Evolutionary conservation across 2,329 filamentous ascomycete genomes (phyloP), one percentile per base, ranked within the genome.

Genomic region (Nothomitra cinnamomea): DNA sequence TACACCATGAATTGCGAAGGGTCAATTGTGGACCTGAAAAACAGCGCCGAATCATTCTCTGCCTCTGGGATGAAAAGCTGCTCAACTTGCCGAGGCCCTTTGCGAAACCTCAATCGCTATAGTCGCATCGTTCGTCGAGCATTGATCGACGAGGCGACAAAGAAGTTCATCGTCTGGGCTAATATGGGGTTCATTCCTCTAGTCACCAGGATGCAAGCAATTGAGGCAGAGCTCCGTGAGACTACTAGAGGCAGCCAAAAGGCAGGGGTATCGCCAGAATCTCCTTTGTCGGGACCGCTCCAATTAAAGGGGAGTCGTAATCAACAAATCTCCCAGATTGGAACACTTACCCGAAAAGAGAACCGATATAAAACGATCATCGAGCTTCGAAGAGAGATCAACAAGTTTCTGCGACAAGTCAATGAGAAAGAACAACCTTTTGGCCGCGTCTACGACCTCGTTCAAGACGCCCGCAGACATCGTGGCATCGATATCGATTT

Each of bases 101-200:
- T 85, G 13, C 69, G 76, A 21, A 72, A 73, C 55, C 68, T 84
- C 52, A 65, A 74, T 1, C 69, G 81, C 3, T 85, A 85, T 59
- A 76, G 78, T 13, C 72, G 80, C 12, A 73, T 84, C 2, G 70
- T 83, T 25, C 72, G 77, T 35, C 71, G 76, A 3, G 77, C 75
- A 0, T 66, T 79, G 6, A 68, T 85, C 0, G 79, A 85, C 53
- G 76, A 83, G 61, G 70, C 75, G 0, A 78, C 78, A 0, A 82
- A 82, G 64, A 80, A 78, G 57, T 80, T 85, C 60, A 72, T 81
- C 17, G 60, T 72, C 2, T 77, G 71, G 67, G 70, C 75, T 0
- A 73, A 74, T 7, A 59, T 56, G 6, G 60, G 66, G 10, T 74
- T 69, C 55, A 57, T 68, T 0, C 60, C 66, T 2, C 64, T 79